Conservation (phyloP, 495 filamentous ascomycete species). For the Entonaema liquescens region DNA sequence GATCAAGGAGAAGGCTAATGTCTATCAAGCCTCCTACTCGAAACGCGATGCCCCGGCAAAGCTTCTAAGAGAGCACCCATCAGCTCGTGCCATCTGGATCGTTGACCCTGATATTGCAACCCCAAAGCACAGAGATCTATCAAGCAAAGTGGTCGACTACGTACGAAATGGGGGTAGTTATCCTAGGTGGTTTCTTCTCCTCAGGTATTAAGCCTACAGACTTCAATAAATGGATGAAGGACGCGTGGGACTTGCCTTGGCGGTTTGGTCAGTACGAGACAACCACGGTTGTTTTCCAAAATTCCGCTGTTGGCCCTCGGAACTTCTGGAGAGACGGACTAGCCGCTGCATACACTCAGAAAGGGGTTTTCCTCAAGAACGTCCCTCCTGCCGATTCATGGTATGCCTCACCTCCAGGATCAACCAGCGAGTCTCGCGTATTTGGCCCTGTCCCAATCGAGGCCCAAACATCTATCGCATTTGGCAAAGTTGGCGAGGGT, state of each 20-base stretch:
- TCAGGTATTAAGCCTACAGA: neutral
- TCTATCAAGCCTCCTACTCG: constrained; percentile 7
- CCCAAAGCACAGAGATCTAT: neutral
- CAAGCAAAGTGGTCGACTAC: neutral
- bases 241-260: constrained; percentile 3
- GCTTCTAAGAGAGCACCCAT: constrained; percentile 1
- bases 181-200: neutral
- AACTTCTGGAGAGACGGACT: neutral
- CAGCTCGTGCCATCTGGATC: constrained; percentile 2
- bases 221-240: constrained; percentile 1
- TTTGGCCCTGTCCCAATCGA: neutral
- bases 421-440: neutral
- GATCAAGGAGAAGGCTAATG: neutral
- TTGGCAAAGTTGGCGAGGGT: neutral
- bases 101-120: constrained; percentile 1
- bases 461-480: neutral
- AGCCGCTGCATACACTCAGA: neutral
- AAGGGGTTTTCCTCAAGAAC: neutral
- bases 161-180: neutral
- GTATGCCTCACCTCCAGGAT: neutral
- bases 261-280: neutral
- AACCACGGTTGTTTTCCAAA: neutral
- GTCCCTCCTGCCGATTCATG: neutral
- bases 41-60: neutral
- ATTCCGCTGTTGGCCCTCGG: neutral